phyloP scores from a whole-genome alignment of 1,284 basidiomycete genomes.

The Boletus austroedulis region DNA sequence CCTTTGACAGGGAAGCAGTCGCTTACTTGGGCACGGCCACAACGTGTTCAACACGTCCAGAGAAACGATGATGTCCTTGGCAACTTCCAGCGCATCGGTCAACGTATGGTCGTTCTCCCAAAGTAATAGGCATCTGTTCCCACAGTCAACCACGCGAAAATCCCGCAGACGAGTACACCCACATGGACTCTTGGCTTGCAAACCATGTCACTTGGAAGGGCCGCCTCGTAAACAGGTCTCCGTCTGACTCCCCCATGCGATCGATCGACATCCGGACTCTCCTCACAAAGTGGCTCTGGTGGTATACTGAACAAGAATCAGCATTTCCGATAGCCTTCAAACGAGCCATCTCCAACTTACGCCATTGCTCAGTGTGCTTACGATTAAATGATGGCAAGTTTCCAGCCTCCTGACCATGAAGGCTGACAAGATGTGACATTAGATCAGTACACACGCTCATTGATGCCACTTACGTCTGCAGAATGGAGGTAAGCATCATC shows the following conservation, averaged over 20 bases:
- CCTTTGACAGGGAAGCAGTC: slow-evolving; percentile 1
- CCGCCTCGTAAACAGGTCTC: slow-evolving; percentile 55
- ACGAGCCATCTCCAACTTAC: slow-evolving; percentile 44
- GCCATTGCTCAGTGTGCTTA: slow-evolving; percentile 70
- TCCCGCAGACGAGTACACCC: slow-evolving; percentile 21
- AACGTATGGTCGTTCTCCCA: slow-evolving; percentile 63
- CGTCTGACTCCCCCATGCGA: slow-evolving; percentile 46
- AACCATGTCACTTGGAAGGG: slow-evolving; percentile 75
- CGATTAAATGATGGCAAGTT: slow-evolving; percentile 48
- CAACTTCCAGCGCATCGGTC: slow-evolving; percentile 60
- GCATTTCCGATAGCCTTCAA: slow-evolving; percentile 10
- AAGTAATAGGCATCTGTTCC: slow-evolving; percentile 55
- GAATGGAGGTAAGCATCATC: slow-evolving; percentile 60
- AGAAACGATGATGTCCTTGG: slow-evolving; percentile 58
- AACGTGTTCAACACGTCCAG: slow-evolving; percentile 64
- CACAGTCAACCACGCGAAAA: slow-evolving; percentile 9
- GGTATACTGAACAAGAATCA: slow-evolving; percentile 46
- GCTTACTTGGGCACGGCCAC: slow-evolving; percentile 67
- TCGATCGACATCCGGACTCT: slow-evolving; percentile 51
- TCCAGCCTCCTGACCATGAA: slow-evolving; percentile 44
- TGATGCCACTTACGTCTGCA: slow-evolving; percentile 55
- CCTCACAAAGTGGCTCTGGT: slow-evolving; percentile 59
- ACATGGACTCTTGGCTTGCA: slow-evolving; percentile 61
- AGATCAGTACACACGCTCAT: background rate
- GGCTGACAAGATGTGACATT: slow-evolving; percentile 33